These are phyloP conservation scores for Solanum piurae DNA, from an alignment of 257 asterid species.

Conservation along the genomic window DNA sequence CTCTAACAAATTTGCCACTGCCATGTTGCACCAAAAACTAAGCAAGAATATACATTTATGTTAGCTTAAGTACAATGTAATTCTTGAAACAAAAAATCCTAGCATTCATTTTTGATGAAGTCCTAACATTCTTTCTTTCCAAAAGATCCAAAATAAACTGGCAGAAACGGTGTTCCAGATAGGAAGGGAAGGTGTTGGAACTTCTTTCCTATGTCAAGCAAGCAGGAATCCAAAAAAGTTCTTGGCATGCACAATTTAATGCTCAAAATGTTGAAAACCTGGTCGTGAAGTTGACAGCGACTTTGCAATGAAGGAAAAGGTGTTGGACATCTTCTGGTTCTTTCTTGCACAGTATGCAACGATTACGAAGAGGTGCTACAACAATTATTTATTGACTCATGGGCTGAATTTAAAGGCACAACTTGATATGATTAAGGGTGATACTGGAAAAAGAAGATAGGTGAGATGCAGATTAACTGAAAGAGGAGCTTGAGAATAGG, in stretches of 20 bases:
- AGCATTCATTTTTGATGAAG: not conserved
- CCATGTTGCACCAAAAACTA: not conserved
- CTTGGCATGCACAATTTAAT: not conserved
- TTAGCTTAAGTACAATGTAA: not conserved
- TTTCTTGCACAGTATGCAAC: not conserved
- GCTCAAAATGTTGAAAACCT: not conserved
- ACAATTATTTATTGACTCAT: not conserved
- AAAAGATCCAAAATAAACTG: not conserved
- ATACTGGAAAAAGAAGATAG: not conserved
- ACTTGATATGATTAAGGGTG: not conserved
- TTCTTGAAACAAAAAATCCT: not conserved
- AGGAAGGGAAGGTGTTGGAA: not conserved
- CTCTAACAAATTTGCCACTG: not conserved
- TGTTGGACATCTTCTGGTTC: not conserved
- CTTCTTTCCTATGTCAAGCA: not conserved
- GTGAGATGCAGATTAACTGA: not conserved
- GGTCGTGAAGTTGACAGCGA: not conserved
- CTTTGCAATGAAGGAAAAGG: not conserved
- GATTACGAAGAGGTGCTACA: not conserved
- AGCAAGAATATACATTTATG: not conserved
- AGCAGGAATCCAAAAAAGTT: constrained; percentile 24
- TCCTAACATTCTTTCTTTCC: not conserved
- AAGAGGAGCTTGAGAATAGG: not conserved
- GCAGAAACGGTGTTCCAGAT: not conserved
- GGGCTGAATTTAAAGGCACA: not conserved